Evolutionary conservation across 2,329 filamentous ascomycete species (phyloP), one percentile per base, ranked within the genome.

Genomic region (Colletotrichum melonis): DNA sequence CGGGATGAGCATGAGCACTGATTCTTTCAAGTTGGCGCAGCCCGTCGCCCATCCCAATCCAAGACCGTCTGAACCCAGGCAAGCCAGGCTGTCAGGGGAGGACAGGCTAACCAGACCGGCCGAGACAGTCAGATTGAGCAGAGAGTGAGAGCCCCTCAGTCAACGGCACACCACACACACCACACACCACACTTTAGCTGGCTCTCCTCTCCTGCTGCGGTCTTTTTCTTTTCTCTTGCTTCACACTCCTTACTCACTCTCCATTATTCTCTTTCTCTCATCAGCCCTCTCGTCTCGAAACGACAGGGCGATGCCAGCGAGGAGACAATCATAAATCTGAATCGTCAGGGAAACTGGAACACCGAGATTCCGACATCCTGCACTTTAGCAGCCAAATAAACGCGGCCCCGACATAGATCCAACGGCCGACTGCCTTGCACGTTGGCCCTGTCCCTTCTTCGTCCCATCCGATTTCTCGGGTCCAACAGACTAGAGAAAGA

Each of bases 51-150:
- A 64, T 59, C 59, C 56, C 66, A 69, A 72, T 56, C 60, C 70
- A 70, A 73, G 67, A 70, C 70, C 70, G 60, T 73, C 70, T 73
- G 60, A 73, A 70, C 70, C 54, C 66, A 60, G 42, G 67, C 56
- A 70, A 65, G 59, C 70, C 62, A 65, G 70, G 55, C 70, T 65
- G 67, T 70, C 56, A 64, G 67, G 67, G 70, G 60, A 73, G 67
- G 67, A 32, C 70, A 65, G 60, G 62, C 60, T 60, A 59, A 35
- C 54, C 52, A 59, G 58, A 49, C 69, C 59, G 49, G 49, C 55
- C 60, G 70, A 70, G 70, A 73, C 66, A 70, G 66, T 14, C 59
- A 73, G 67, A 62, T 73, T 69, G 70, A 73, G 64, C 46, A 65
- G 66, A 60, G 60, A 55, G 22, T 59, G 66, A 60, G 67, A 55